Evolutionary conservation across 2,329 filamentous ascomycete genomes (phyloP), one percentile per base, ranked within the genome.

Genomic region (Ceratocystis cubensis): DNA sequence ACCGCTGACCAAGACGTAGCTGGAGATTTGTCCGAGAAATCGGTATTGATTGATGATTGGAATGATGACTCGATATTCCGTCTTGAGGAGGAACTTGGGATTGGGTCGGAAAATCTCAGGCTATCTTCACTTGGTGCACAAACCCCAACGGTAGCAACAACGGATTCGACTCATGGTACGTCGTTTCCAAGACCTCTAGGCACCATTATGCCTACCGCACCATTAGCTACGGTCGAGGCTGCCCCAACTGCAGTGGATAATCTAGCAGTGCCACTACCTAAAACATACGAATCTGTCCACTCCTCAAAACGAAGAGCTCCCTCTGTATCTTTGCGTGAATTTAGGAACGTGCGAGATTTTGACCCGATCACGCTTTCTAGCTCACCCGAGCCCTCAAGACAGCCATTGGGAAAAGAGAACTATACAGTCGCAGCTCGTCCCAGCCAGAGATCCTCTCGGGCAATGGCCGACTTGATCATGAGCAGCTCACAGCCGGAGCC

Each of bases 401-500:
- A 28, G 20, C 25, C 15, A 17, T 7, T 28, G 28, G 25, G 25
- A 30, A 48, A 46, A 17, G 22, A 48, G 15, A 30, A 63, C 61
- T 15, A 15, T 10, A 1, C 25, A 5, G 13, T 17, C 17, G 61
- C 61, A 20, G 10, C 44, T 46, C 44, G 25, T n/a, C 20, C 50
- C 5, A 30, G 25, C 28, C 17, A 53, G 20, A 59, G 8, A 10
- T 48, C 53, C 13, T 48, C 64, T 45, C 53, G 41, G 13, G 25
- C 8, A 13, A 37, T 48, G 37, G 53, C 64, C 1, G 41, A 65
- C 41, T 37, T 20, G 41, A 65, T 65, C n/a, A 46, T 61, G 22
- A 61, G 20, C 20, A 65, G 64, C 50, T 65, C 64, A n/a, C 64
- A 61, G 64, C 64, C 53, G 25, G 53, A 44, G 37, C 13, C 37